Conservation (phyloP, 2,329 filamentous ascomycete species). For the Penicillium sp. region DNA sequence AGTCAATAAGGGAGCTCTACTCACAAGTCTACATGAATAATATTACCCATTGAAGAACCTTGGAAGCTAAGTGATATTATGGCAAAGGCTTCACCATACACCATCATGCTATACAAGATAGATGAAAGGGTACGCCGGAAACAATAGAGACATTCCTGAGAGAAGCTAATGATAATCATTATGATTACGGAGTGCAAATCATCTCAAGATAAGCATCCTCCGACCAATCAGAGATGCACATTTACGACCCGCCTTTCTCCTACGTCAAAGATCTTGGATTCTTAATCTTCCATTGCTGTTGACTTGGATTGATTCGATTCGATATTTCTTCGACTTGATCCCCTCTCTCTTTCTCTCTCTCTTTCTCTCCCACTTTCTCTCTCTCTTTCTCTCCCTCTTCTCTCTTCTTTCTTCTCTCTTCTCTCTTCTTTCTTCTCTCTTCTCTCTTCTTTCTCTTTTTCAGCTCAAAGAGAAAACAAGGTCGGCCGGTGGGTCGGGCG, state of each 20-base stretch:
- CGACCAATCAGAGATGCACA: slow-evolving; percentile 31
- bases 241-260: slow-evolving; percentile 35
- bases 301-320: too few relatives aligned
- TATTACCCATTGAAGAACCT: too few relatives aligned
- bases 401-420: too few relatives aligned
- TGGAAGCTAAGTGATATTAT: too few relatives aligned
- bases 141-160: slow-evolving; percentile 2
- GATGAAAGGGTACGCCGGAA: background rate
- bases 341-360: too few relatives aligned
- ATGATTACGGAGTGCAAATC: slow-evolving; percentile 24
- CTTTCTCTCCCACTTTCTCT: too few relatives aligned
- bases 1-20: background rate
- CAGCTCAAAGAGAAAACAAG: slow-evolving; percentile 1
- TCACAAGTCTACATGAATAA: too few relatives aligned
- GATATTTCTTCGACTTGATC: too few relatives aligned
- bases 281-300: too few relatives aligned
- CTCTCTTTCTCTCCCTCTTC: too few relatives aligned
- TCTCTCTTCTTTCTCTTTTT: background rate
- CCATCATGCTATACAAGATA: too few relatives aligned
- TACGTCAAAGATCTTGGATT: slow-evolving; percentile 38
- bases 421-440: background rate
- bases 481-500: slow-evolving; percentile 1
- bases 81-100: too few relatives aligned
- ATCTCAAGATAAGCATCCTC: slow-evolving; percentile 32
- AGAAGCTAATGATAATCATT: slow-evolving; percentile 28